Conservation (phyloP, 805 yeast genomes). For the Candida namnaoensis region DNA sequence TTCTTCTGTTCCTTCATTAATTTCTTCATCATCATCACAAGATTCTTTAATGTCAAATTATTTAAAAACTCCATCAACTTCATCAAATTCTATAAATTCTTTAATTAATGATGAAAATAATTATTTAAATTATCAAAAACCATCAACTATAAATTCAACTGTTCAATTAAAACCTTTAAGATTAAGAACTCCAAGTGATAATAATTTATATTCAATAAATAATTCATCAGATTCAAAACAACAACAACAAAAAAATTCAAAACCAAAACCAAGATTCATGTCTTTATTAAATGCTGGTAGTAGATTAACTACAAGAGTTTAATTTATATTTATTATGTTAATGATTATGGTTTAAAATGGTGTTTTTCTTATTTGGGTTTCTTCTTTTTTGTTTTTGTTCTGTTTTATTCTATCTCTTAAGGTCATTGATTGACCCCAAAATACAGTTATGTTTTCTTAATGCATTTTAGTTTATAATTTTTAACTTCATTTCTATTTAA, state of each 20-base stretch:
- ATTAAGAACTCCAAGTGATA: conserved; percentile 13
- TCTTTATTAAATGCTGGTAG: neutral
- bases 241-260: neutral
- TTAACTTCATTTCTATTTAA: no score
- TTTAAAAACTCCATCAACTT: conserved; percentile 15
- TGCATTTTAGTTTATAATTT: no score
- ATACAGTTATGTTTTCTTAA: no score
- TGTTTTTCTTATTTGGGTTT: no score
- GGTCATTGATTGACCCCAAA: no score
- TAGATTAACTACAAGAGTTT: neutral
- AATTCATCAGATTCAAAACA: no score
- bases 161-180: conserved; percentile 10
- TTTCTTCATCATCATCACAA: conserved; percentile 29
- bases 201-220: neutral
- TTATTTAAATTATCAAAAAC: neutral
- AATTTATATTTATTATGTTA: neutral
- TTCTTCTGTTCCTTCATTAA: conserved; percentile 28
- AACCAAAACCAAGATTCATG: conserved; percentile 3
- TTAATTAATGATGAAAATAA: neutral
- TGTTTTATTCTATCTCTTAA: no score
- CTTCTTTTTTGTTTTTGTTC: no score
- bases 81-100: conserved; percentile 7
- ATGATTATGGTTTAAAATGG: no score
- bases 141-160: no score
- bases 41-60: conserved; percentile 20